phyloP scores from a whole-genome alignment of 2,329 filamentous ascomycete species.

The Diplocarpon mali region DNA sequence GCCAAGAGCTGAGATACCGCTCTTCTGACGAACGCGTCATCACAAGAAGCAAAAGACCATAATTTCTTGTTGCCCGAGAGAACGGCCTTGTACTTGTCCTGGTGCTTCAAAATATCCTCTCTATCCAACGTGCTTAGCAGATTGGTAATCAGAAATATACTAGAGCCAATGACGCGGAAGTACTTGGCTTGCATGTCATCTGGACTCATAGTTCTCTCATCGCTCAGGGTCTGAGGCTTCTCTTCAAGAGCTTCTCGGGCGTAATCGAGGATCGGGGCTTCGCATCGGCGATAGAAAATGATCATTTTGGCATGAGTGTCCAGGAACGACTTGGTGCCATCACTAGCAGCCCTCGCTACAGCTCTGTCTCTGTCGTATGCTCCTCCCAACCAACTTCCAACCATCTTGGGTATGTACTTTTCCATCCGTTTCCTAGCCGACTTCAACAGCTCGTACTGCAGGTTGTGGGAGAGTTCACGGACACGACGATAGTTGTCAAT shows the following conservation, averaged over 20 bases:
- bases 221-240: conserved; percentile 71
- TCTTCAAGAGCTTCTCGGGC: conserved; percentile 72
- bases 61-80: conserved; percentile 51
- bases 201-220: conserved; percentile 70
- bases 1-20: conserved; percentile 41
- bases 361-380: conserved; percentile 75
- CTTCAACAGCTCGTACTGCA: conserved; percentile 54
- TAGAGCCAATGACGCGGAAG: conserved; percentile 54
- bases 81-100: conserved; percentile 52
- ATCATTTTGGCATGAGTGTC: conserved; percentile 67
- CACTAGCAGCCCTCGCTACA: conserved; percentile 64
- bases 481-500: conserved; percentile 85
- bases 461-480: conserved; percentile 69
- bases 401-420: conserved; percentile 62
- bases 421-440: conserved; percentile 73
- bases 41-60: conserved; percentile 55
- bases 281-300: conserved; percentile 72
- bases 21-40: conserved; percentile 43
- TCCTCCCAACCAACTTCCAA: conserved; percentile 86
- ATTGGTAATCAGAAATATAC: conserved; percentile 43
- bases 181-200: conserved; percentile 86
- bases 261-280: conserved; percentile 70
- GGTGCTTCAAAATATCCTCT: conserved; percentile 47
- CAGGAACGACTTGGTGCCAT: conserved; percentile 67
- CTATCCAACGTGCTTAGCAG: conserved; percentile 38